These are phyloP conservation scores for Angomonas deanei DNA, from an alignment of 208 protist species.

Conservation along the genomic window DNA sequence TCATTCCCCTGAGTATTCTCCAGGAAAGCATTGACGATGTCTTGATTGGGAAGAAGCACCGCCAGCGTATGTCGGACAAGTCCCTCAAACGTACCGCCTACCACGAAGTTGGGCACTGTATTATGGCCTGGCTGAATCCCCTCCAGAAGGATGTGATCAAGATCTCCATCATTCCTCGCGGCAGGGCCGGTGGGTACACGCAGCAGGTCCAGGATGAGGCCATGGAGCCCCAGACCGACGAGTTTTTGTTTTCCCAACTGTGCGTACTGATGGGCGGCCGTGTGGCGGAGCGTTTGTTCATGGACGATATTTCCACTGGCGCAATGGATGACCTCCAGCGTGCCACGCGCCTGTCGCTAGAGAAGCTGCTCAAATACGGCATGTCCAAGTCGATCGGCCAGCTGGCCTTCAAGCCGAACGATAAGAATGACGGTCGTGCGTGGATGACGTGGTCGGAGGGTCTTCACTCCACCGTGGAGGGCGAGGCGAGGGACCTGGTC, in stretches of 20 bases:
- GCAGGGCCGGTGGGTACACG: constrained; percentile 87
- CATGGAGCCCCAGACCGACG: constrained; percentile 81
- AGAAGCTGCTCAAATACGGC: constrained; percentile 85
- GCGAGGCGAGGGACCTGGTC: constrained; percentile 69
- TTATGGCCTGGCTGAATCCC: constrained; percentile 90
- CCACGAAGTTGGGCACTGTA: constrained; percentile 97
- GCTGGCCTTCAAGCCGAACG: constrained; percentile 87
- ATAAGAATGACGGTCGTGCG: constrained; percentile 80
- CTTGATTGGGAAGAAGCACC: constrained; percentile 92
- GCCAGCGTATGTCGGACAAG: constrained; percentile 82
- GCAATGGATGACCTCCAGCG: constrained; percentile 91
- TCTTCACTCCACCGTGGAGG: constrained; percentile 83
- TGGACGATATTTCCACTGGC: constrained; percentile 85
- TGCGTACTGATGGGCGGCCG: constrained; percentile 90
- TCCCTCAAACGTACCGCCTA: constrained; percentile 91
- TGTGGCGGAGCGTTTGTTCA: constrained; percentile 81
- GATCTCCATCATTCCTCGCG: constrained; percentile 90
- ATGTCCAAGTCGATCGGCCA: constrained; percentile 85
- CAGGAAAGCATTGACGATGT: constrained; percentile 91
- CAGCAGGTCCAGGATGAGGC: constrained; percentile 90
- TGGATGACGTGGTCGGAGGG: constrained; percentile 89
- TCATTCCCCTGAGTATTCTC: constrained; percentile 69
- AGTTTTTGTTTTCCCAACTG: constrained; percentile 84
- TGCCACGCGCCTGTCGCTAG: constrained; percentile 81
- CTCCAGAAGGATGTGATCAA: constrained; percentile 91